These are phyloP conservation scores for Breynia disticha DNA, from an alignment of 441 rosid species.

Conservation along the genomic window DNA sequence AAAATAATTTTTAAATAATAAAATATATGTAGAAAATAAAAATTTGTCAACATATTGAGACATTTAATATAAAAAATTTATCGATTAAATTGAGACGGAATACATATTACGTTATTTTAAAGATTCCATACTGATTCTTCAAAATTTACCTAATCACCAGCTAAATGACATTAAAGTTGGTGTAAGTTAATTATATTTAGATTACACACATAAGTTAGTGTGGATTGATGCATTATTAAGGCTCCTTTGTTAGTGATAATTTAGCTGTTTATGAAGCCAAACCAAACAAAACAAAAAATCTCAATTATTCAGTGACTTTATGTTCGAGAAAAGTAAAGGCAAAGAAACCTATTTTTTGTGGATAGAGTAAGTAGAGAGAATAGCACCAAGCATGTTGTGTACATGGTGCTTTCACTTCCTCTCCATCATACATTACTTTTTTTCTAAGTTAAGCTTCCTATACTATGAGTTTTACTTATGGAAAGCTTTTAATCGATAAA, in stretches of 20 bases:
- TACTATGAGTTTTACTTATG: too few relatives aligned
- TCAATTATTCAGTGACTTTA: constrained; percentile 28
- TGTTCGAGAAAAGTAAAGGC: constrained; percentile 42
- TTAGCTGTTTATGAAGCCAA: neutral
- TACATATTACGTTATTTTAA: too few relatives aligned
- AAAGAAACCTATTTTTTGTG: constrained; percentile 20
- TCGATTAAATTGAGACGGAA: too few relatives aligned
- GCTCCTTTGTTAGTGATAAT: constrained; percentile 9
- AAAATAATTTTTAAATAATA: too few relatives aligned
- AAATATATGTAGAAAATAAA: too few relatives aligned
- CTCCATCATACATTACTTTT: constrained; percentile 24
- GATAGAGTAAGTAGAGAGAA: neutral
- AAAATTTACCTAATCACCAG: constrained; percentile 18
- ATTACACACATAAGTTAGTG: neutral
- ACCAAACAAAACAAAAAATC: neutral
- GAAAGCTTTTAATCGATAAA: neutral
- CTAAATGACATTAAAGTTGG: constrained; percentile 24
- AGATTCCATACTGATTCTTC: neutral
- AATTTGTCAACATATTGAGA: too few relatives aligned
- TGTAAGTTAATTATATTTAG: constrained; percentile 11
- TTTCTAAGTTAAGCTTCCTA: constrained; percentile 32
- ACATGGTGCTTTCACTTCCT: constrained; percentile 12
- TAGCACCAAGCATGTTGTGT: neutral
- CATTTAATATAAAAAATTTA: too few relatives aligned
- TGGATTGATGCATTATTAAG: constrained; percentile 18